A percentile compares a stretch with the other conserved stretches of the same genome.
Evolutionary conservation across 2,329 filamentous ascomycete species (phyloP).

Genomic region (Diaporthe eres): DNA sequence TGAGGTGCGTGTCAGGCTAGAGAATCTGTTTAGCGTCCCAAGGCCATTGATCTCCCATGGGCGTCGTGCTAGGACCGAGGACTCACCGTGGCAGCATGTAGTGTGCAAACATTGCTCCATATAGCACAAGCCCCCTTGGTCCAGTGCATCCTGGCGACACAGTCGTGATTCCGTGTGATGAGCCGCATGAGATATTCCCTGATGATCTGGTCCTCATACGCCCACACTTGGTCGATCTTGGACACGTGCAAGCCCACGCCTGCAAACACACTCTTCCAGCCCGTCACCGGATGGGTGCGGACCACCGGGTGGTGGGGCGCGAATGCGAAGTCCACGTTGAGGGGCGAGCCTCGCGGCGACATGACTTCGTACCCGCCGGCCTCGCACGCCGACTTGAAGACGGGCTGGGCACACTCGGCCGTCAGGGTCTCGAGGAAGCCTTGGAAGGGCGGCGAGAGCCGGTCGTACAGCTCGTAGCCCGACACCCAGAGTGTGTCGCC

Average conservation of each 20-base stretch:
- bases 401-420: slow-evolving; percentile 65
- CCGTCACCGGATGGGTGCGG: slow-evolving; percentile 70
- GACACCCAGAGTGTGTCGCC: slow-evolving; percentile 77
- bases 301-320: slow-evolving; percentile 68
- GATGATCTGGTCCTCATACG: slow-evolving; percentile 57
- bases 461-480: slow-evolving; percentile 77
- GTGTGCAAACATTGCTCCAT: slow-evolving; percentile 54
- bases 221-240: slow-evolving; percentile 63
- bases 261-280: slow-evolving; percentile 69
- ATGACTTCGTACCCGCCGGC: slow-evolving; percentile 62
- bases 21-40: not conserved
- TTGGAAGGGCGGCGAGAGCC: slow-evolving; percentile 69
- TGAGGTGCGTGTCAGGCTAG: slow-evolving; percentile 9
- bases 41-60: no score
- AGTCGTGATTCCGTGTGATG: slow-evolving; percentile 57
- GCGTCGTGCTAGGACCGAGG: not conserved
- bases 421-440: slow-evolving; percentile 72
- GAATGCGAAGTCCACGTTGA: slow-evolving; percentile 63
- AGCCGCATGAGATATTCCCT: slow-evolving; percentile 50
- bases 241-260: slow-evolving; percentile 63
- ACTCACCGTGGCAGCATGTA: slow-evolving; percentile 52
- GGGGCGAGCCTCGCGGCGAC: slow-evolving; percentile 62
- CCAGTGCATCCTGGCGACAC: slow-evolving; percentile 57
- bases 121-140: slow-evolving; percentile 55
- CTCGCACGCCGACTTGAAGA: slow-evolving; percentile 64